A percentile compares a stretch with the other conserved stretches of the same genome.
Conservation (phyloP, 768 basidiomycete species). For the Tubosaeta sp. region DNA sequence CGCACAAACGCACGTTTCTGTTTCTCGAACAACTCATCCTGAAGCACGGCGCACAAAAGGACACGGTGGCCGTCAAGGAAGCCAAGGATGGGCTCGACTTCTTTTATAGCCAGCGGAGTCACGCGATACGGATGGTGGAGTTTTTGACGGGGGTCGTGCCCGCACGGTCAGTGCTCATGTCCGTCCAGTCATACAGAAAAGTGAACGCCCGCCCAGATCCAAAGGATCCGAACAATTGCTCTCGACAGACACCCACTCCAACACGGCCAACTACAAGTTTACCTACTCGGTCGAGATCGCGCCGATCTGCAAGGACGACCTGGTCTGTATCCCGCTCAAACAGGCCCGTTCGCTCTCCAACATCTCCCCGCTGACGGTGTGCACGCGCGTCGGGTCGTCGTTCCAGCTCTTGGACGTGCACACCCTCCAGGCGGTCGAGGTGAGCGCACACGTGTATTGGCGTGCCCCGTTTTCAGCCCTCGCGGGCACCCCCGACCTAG, state of each 20-base stretch:
- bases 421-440: constrained; percentile 80
- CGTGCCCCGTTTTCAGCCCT: constrained; percentile 85
- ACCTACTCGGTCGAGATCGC: constrained; percentile 97
- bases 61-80: constrained; percentile 91
- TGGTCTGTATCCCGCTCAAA: constrained; percentile 83
- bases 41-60: constrained; percentile 95
- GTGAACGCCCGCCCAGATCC: constrained; percentile 44
- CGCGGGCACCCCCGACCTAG: constrained; percentile 76
- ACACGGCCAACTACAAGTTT: constrained; percentile 94
- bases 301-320: constrained; percentile 96
- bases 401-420: constrained; percentile 87
- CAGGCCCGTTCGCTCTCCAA: constrained; percentile 81
- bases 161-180: constrained; percentile 53
- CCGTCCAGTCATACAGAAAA: background rate
- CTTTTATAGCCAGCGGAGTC: constrained; percentile 87
- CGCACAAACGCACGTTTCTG: constrained; percentile 96
- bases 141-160: constrained; percentile 88
- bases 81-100: constrained; percentile 95
- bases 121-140: constrained; percentile 95
- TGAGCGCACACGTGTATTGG: constrained; percentile 81
- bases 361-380: constrained; percentile 84
- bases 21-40: constrained; percentile 96
- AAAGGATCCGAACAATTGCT: constrained; percentile 94
- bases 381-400: constrained; percentile 88
- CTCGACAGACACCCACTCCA: constrained; percentile 87